These are phyloP conservation scores for Paraleonurus japonicus DNA, from an alignment of 257 asterid species.

Conservation along the genomic window DNA sequence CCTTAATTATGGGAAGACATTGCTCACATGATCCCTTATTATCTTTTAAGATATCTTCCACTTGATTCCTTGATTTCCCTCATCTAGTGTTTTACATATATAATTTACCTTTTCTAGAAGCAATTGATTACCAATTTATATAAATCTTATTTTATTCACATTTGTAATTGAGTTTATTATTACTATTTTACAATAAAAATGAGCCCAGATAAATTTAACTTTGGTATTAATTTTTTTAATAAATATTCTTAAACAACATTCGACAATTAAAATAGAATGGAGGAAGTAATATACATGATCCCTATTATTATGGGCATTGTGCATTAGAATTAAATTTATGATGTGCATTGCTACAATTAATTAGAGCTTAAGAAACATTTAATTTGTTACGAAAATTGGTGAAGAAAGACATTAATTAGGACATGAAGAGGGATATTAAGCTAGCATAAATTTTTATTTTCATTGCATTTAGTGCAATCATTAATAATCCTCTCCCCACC, in stretches of 20 bases:
- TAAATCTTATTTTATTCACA: background rate
- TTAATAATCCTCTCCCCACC: background rate
- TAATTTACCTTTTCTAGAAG: conserved; percentile 14
- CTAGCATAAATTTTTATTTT: background rate
- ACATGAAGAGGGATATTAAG: background rate
- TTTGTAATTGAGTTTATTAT: background rate
- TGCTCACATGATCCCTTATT: conserved; percentile 25
- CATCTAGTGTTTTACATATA: background rate
- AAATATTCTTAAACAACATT: no score
- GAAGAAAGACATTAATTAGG: background rate
- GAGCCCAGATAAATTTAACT: no score
- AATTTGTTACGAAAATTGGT: background rate
- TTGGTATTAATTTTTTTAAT: no score
- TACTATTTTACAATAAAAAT: no score
- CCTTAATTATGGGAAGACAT: conserved; percentile 40
- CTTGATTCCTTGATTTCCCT: conserved; percentile 17
- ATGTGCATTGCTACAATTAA: no score
- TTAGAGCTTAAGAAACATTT: no score
- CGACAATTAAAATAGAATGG: no score
- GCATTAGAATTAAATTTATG: no score
- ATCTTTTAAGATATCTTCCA: conserved; percentile 13
- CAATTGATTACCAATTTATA: background rate
- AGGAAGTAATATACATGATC: no score
- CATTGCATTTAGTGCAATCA: conserved; percentile 4
- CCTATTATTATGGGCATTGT: background rate